phyloP scores from a whole-genome alignment of 1,139 yeast genomes.

The Geotrichum candidum region DNA sequence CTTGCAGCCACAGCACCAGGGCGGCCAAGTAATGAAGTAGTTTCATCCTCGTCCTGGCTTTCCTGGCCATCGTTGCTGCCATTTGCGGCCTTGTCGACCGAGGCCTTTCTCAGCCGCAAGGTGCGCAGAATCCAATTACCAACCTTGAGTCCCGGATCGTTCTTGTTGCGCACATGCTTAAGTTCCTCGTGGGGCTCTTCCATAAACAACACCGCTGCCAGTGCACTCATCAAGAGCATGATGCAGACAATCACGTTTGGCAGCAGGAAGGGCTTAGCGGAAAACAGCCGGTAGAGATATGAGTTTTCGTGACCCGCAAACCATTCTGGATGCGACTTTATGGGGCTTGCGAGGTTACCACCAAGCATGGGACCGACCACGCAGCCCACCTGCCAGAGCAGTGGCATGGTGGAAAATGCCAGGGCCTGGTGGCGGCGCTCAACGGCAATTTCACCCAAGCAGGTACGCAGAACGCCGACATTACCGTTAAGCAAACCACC shows the following conservation, averaged over 20 bases:
- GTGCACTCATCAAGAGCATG: slow-evolving; percentile 31
- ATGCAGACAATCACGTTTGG: slow-evolving; percentile 52
- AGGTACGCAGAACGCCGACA: slow-evolving; percentile 54
- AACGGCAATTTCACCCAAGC: slow-evolving; percentile 53
- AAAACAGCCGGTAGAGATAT: slow-evolving; percentile 27
- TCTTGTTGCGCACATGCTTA: slow-evolving; percentile 26
- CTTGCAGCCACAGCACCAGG: background rate
- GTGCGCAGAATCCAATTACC: slow-evolving; percentile 44
- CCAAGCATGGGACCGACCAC: slow-evolving; percentile 56
- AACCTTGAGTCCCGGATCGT: slow-evolving; percentile 48
- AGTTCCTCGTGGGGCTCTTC: slow-evolving; percentile 53
- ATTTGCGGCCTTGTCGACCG: background rate
- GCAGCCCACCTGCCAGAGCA: slow-evolving; percentile 54
- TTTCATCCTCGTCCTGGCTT: slow-evolving; percentile 14
- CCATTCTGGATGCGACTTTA: slow-evolving; percentile 31
- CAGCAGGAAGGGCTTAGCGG: slow-evolving; percentile 50
- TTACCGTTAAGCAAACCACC: slow-evolving; percentile 59
- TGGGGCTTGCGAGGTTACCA: slow-evolving; percentile 41
- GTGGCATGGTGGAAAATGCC: slow-evolving; percentile 55
- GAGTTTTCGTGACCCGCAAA: slow-evolving; percentile 18
- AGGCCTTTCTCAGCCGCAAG: slow-evolving; percentile 31
- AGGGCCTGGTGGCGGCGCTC: slow-evolving; percentile 55
- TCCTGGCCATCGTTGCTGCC: background rate
- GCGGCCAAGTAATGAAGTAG: background rate
- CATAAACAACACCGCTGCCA: slow-evolving; percentile 47